These are phyloP conservation scores for Lentinus tigrinus DNA, from an alignment of 768 basidiomycete genomes.

Conservation along the genomic window DNA sequence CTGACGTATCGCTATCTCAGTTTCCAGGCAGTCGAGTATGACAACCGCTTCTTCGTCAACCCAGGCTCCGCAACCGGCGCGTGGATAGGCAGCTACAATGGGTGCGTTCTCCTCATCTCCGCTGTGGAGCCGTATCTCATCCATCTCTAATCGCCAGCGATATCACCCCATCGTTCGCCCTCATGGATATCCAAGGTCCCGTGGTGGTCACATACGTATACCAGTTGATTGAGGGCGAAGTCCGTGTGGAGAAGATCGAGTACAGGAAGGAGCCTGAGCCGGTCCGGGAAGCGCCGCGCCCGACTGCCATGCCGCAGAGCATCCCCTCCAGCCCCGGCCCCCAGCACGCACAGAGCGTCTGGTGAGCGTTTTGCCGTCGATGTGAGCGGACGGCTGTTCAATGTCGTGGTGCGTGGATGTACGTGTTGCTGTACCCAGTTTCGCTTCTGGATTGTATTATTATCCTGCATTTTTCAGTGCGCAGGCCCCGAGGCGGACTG, in stretches of 20 bases:
- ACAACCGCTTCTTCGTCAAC: slow-evolving; percentile 91
- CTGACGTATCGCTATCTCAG: slow-evolving; percentile 35
- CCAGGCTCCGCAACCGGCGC: slow-evolving; percentile 95
- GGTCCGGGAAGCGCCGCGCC: slow-evolving; percentile 39
- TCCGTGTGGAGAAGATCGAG: slow-evolving; percentile 89
- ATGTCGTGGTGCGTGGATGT: background rate
- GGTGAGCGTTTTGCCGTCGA: slow-evolving; percentile 23
- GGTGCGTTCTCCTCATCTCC: slow-evolving; percentile 40
- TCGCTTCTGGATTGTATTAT: slow-evolving; percentile 3
- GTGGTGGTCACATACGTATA: slow-evolving; percentile 98
- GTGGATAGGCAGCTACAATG: slow-evolving; percentile 77
- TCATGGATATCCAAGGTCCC: slow-evolving; percentile 97
- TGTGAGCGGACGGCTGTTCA: background rate
- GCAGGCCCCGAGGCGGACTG: background rate
- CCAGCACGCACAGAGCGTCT: slow-evolving; percentile 30
- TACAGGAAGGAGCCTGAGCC: slow-evolving; percentile 64
- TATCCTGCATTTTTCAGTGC: background rate
- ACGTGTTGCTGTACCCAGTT: background rate
- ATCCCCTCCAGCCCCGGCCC: slow-evolving; percentile 44
- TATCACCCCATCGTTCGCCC: slow-evolving; percentile 89
- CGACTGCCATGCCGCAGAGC: slow-evolving; percentile 49
- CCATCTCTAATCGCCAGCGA: slow-evolving; percentile 47
- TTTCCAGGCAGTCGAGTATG: slow-evolving; percentile 92
- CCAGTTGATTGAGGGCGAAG: slow-evolving; percentile 90
- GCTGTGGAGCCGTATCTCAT: background rate